These are phyloP conservation scores for Leccinum boreale DNA, from an alignment of 768 basidiomycete genomes.

Conservation along the genomic window DNA sequence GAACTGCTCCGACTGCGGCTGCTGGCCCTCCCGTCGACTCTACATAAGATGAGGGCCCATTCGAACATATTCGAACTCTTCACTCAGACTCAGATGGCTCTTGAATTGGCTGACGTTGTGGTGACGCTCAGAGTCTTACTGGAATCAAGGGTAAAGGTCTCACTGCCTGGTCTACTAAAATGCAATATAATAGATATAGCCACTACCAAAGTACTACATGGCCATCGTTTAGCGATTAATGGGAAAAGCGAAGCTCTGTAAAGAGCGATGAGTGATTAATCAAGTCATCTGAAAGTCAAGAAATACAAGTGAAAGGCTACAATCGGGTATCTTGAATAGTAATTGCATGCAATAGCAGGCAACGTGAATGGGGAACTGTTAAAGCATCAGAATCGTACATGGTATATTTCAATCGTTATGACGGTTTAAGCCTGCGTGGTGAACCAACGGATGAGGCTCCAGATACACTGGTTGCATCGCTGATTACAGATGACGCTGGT, in stretches of 20 bases:
- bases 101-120: no score
- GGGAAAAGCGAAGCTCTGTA: not conserved
- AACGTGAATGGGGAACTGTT: not conserved
- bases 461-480: constrained; percentile 19
- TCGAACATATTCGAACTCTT: no score
- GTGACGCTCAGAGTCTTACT: no score
- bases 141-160: no score
- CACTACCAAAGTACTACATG: not conserved
- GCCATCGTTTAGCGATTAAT: not conserved
- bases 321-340: constrained; percentile 16
- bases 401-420: constrained; percentile 3
- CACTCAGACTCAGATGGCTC: no score
- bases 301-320: constrained; percentile 13
- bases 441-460: constrained; percentile 28
- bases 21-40: no score
- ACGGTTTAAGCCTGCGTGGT: constrained; percentile 27
- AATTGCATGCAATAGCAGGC: constrained; percentile 10
- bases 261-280: not conserved
- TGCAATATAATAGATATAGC: not conserved
- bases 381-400: not conserved
- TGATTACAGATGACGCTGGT: constrained; percentile 42
- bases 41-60: no score
- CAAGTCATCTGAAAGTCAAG: not conserved
- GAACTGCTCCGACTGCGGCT: no score
- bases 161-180: not conserved